Evolutionary conservation across 2,329 filamentous ascomycete genomes (phyloP).

Genomic region (Botrytis medusae): DNA sequence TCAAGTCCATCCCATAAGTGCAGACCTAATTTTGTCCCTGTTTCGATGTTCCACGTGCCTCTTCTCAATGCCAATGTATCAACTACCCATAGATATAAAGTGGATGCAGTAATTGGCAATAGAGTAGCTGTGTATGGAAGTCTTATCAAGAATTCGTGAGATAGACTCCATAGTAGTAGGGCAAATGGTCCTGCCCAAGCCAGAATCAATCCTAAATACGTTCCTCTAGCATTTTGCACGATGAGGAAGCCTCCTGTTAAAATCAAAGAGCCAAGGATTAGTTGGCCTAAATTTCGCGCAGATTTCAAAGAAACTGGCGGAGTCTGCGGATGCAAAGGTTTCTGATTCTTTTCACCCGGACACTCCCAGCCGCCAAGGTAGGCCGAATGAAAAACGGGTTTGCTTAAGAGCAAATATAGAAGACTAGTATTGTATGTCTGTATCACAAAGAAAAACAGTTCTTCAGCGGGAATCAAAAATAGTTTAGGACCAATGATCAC

Average conservation of each 20-base stretch:
- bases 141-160: constrained; percentile 61
- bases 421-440: constrained; percentile 73
- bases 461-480: constrained; percentile 66
- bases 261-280: constrained; percentile 47
- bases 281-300: constrained; percentile 50
- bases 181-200: constrained; percentile 67
- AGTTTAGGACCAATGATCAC: constrained; percentile 63
- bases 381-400: constrained; percentile 57
- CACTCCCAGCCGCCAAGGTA: constrained; percentile 45
- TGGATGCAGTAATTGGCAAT: constrained; percentile 61
- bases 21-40: constrained; percentile 64
- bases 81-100: constrained; percentile 69
- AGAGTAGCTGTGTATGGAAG: constrained; percentile 59
- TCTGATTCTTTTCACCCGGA: constrained; percentile 8
- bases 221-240: constrained; percentile 50
- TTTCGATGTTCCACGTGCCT: constrained; percentile 71
- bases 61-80: constrained; percentile 66
- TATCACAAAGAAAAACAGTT: constrained; percentile 75
- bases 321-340: constrained; percentile 22
- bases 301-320: constrained; percentile 22
- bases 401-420: constrained; percentile 66
- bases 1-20: constrained; percentile 66
- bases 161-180: constrained; percentile 61
- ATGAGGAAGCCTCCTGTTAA: constrained; percentile 48
- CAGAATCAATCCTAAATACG: constrained; percentile 69